phyloP scores from a whole-genome alignment of 345 rosid species.

The Rhizophora mangle region DNA sequence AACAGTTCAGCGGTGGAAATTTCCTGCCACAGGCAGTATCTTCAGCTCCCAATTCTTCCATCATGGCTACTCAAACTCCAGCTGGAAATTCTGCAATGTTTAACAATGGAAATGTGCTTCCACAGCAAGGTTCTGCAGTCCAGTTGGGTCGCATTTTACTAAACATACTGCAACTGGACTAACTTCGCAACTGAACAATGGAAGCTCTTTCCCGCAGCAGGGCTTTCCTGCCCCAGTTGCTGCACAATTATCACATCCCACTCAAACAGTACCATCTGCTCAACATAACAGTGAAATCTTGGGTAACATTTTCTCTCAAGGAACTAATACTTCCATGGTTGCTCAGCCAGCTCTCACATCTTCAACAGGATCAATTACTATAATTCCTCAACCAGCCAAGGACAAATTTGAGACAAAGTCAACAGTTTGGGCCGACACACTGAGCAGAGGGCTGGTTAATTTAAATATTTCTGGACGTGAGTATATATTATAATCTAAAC shows the following conservation, averaged over 20 bases:
- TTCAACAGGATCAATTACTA: slow-evolving; percentile 56
- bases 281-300: slow-evolving; percentile 44
- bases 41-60: slow-evolving; percentile 10
- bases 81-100: slow-evolving; percentile 32
- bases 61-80: slow-evolving; percentile 18
- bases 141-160: slow-evolving; percentile 17
- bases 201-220: slow-evolving; percentile 22
- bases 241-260: slow-evolving; percentile 42
- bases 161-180: slow-evolving; percentile 22
- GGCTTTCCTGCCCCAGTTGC: slow-evolving; percentile 27
- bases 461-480: slow-evolving; percentile 95
- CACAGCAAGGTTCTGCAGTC: slow-evolving; percentile 36
- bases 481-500: slow-evolving; percentile 15
- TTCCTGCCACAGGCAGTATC: slow-evolving; percentile 27
- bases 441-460: slow-evolving; percentile 89
- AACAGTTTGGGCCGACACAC: slow-evolving; percentile 89
- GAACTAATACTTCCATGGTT: slow-evolving; percentile 28
- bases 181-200: slow-evolving; percentile 19
- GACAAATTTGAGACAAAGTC: slow-evolving; percentile 93
- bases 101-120: slow-evolving; percentile 38
- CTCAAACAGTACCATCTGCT: slow-evolving; percentile 33
- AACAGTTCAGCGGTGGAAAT: slow-evolving; percentile 33
- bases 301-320: slow-evolving; percentile 55
- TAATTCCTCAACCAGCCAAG: slow-evolving; percentile 65
- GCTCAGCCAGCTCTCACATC: slow-evolving; percentile 52